phyloP scores from a whole-genome alignment of 129 eudicot species.

The Artemisia argyi region DNA sequence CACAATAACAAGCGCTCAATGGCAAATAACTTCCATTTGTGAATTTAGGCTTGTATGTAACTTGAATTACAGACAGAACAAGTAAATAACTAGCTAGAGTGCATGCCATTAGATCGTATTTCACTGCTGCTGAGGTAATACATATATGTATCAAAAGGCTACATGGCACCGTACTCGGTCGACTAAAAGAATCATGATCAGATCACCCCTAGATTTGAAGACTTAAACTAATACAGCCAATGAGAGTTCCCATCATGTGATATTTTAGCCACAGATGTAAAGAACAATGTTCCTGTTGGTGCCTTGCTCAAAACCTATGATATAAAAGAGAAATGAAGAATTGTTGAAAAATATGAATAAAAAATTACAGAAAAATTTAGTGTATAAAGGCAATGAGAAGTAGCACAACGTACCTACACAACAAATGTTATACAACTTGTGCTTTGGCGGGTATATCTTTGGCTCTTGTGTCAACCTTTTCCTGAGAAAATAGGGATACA shows the following conservation, averaged over 20 bases:
- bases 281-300: conserved; percentile 12
- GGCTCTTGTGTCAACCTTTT: conserved; percentile 36
- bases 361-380: neutral
- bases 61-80: conserved; percentile 23
- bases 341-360: neutral
- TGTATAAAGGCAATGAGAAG: neutral
- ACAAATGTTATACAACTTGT: conserved; percentile 43
- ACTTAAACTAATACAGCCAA: conserved; percentile 21
- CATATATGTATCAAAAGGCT: conserved; percentile 19
- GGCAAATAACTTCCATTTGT: neutral
- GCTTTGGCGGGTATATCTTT: conserved; percentile 38
- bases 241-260: conserved; percentile 18
- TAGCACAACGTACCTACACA: conserved; percentile 37
- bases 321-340: conserved; percentile 14
- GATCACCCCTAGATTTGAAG: conserved; percentile 19
- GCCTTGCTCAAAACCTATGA: conserved; percentile 31
- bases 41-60: conserved; percentile 13
- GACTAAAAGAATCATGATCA: conserved; percentile 32
- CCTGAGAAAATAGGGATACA: conserved; percentile 31
- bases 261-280: conserved; percentile 13
- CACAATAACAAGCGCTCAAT: neutral
- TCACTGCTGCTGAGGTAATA: conserved; percentile 21
- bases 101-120: conserved; percentile 18
- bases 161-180: conserved; percentile 19
- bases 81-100: conserved; percentile 17